These are phyloP conservation scores for Trichoderma simmonsii DNA, from an alignment of 2,329 filamentous ascomycete genomes.

Conservation along the genomic window DNA sequence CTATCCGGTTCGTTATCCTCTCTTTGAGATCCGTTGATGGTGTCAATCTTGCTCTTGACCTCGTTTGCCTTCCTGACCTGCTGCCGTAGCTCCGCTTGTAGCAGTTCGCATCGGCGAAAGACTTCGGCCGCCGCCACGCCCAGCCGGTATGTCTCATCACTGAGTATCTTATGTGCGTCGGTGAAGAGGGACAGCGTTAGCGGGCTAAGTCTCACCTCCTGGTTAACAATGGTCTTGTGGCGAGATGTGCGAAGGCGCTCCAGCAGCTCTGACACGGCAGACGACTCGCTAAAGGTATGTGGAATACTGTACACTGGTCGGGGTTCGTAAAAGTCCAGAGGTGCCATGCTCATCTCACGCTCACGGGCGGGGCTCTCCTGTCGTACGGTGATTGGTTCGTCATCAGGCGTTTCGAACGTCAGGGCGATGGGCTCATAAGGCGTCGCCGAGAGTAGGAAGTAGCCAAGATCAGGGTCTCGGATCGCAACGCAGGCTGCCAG, in stretches of 20 bases:
- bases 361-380: conserved; percentile 44
- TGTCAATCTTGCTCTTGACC: conserved; percentile 63
- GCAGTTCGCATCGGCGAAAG: conserved; percentile 65
- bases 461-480: conserved; percentile 60
- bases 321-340: conserved; percentile 56
- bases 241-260: conserved; percentile 57
- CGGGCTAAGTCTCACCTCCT: conserved; percentile 67
- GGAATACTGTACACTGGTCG: conserved; percentile 65
- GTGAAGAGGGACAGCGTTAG: conserved; percentile 70
- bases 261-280: conserved; percentile 54
- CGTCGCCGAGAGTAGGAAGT: conserved; percentile 59
- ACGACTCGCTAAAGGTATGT: conserved; percentile 56
- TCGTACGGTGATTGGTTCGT: conserved; percentile 43
- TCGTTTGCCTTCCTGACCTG: conserved; percentile 66
- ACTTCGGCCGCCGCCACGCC: conserved; percentile 69
- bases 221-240: conserved; percentile 59
- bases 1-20: conserved; percentile 52
- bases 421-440: conserved; percentile 56
- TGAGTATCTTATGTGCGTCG: conserved; percentile 68
- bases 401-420: conserved; percentile 58
- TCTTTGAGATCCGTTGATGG: conserved; percentile 49
- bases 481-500: conserved; percentile 54
- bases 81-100: conserved; percentile 64
- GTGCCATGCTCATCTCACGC: conserved; percentile 42
- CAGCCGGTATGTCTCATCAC: conserved; percentile 65